Evolutionary conservation across 352 stramenopile species (phyloP).

Genomic region (Pythium utonaiense): DNA sequence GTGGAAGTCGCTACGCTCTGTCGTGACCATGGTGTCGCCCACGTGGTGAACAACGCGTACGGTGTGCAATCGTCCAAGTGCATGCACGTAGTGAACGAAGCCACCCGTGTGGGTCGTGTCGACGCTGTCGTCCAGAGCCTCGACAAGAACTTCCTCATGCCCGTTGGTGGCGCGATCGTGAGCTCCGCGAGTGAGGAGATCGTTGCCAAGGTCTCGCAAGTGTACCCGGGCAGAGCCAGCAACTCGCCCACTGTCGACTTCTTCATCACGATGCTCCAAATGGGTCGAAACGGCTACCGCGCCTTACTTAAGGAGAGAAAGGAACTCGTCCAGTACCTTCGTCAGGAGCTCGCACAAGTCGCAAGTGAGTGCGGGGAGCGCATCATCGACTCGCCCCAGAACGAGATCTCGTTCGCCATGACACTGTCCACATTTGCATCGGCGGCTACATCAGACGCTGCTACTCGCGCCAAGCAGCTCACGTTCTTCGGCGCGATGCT

Average conservation of each 20-base stretch:
- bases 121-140: slow-evolving; percentile 97
- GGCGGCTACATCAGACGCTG: slow-evolving; percentile 18
- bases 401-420: slow-evolving; percentile 91
- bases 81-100: slow-evolving; percentile 90
- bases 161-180: slow-evolving; percentile 92
- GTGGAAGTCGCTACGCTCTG: slow-evolving; percentile 92
- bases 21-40: slow-evolving; percentile 66
- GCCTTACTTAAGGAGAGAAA: slow-evolving; percentile 86
- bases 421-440: slow-evolving; percentile 81
- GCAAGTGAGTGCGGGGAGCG: slow-evolving; percentile 88
- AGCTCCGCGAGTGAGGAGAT: slow-evolving; percentile 65
- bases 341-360: slow-evolving; percentile 59
- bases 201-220: slow-evolving; percentile 86
- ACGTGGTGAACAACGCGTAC: slow-evolving; percentile 99
- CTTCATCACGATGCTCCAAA: slow-evolving; percentile 98
- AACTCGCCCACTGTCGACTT: slow-evolving; percentile 95
- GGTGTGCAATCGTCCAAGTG: slow-evolving; percentile 95
- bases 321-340: slow-evolving; percentile 71
- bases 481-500: slow-evolving; percentile 98
- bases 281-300: slow-evolving; percentile 89
- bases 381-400: slow-evolving; percentile 87
- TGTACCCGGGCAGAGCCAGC: slow-evolving; percentile 96
- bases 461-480: slow-evolving; percentile 38
- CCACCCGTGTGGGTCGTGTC: slow-evolving; percentile 89
- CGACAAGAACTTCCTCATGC: slow-evolving; percentile 99